Evolutionary conservation across 106 monocot species (phyloP).

Genomic region (Dioscorea zingiberensis): DNA sequence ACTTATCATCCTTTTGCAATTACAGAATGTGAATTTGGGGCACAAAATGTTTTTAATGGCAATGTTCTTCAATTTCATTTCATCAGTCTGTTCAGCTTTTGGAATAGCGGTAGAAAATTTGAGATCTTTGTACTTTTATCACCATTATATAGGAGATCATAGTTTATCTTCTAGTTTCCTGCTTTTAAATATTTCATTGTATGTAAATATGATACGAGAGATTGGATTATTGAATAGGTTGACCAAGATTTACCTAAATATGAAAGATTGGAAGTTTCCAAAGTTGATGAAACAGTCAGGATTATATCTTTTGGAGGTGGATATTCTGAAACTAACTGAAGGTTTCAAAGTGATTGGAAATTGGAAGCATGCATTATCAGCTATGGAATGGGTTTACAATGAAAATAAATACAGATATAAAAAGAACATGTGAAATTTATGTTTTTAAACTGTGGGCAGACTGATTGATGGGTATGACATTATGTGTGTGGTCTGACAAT

Average conservation of each 20-base stretch:
- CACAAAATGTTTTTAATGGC: too few species aligned
- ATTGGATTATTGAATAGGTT: slow-evolving; percentile 31
- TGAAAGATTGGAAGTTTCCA: slow-evolving; percentile 84
- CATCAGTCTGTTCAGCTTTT: too few species aligned
- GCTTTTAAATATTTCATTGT: not conserved
- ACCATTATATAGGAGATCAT: not conserved
- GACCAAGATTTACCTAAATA: slow-evolving; percentile 31
- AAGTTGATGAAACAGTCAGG: slow-evolving; percentile 86
- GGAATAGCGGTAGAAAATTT: not conserved
- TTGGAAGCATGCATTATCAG: slow-evolving; percentile 77
- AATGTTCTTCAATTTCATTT: too few species aligned
- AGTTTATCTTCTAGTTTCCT: not conserved
- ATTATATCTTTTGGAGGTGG: slow-evolving; percentile 56
- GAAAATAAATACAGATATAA: slow-evolving; percentile 61
- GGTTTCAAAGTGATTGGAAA: slow-evolving; percentile 46
- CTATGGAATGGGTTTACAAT: slow-evolving; percentile 87
- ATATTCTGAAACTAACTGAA: slow-evolving; percentile 58
- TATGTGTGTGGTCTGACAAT: too few species aligned
- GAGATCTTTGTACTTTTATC: not conserved
- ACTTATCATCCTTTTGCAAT: too few species aligned
- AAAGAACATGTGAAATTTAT: slow-evolving; percentile 69
- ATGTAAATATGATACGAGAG: not conserved
- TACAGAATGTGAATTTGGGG: too few species aligned
- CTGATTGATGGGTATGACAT: too few species aligned
- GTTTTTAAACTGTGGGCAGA: too few species aligned